A percentile compares a stretch with the other conserved stretches of the same genome.
These are phyloP conservation scores for Coniochaeta ligniaria DNA, from an alignment of 2,329 filamentous ascomycete genomes.

Conservation along the genomic window DNA sequence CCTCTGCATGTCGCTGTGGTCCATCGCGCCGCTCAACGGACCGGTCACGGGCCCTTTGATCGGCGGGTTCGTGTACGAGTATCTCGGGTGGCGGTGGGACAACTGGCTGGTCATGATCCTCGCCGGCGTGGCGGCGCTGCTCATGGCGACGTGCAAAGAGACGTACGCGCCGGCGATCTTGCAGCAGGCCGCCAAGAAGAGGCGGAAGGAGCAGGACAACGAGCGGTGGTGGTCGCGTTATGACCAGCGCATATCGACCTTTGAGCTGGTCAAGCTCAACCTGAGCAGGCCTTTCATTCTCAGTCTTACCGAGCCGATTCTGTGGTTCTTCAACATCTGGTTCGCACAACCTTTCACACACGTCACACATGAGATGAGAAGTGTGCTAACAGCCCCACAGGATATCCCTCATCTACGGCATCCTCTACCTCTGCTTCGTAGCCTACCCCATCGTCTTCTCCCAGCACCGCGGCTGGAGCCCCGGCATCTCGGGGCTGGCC, in stretches of 20 bases:
- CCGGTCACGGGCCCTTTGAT: slow-evolving; percentile 48
- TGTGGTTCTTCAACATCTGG: slow-evolving; percentile 63
- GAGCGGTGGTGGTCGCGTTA: slow-evolving; percentile 73
- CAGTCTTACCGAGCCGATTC: slow-evolving; percentile 73
- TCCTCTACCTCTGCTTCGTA: slow-evolving; percentile 80
- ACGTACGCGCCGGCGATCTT: slow-evolving; percentile 71
- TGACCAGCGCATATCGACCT: slow-evolving; percentile 61
- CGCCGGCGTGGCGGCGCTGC: slow-evolving; percentile 50
- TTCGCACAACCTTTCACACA: too few species aligned
- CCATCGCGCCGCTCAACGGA: slow-evolving; percentile 78
- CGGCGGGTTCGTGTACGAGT: slow-evolving; percentile 72
- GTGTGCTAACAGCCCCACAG: too few species aligned
- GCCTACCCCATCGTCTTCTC: slow-evolving; percentile 83
- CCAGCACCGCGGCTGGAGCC: slow-evolving; percentile 66
- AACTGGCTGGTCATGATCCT: slow-evolving; percentile 76
- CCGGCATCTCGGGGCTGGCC: slow-evolving; percentile 66
- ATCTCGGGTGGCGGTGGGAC: slow-evolving; percentile 82
- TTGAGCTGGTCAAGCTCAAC: slow-evolving; percentile 64
- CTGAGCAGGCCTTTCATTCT: slow-evolving; percentile 72
- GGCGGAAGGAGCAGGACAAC: slow-evolving; percentile 63
- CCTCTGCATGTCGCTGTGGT: slow-evolving; percentile 77
- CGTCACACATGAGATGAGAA: too few species aligned
- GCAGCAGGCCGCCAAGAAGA: slow-evolving; percentile 54
- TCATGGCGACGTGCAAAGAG: slow-evolving; percentile 59
- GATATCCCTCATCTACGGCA: slow-evolving; percentile 78